Conservation (phyloP, 192 early-diverging fungal species). For the Podila horticola region DNA sequence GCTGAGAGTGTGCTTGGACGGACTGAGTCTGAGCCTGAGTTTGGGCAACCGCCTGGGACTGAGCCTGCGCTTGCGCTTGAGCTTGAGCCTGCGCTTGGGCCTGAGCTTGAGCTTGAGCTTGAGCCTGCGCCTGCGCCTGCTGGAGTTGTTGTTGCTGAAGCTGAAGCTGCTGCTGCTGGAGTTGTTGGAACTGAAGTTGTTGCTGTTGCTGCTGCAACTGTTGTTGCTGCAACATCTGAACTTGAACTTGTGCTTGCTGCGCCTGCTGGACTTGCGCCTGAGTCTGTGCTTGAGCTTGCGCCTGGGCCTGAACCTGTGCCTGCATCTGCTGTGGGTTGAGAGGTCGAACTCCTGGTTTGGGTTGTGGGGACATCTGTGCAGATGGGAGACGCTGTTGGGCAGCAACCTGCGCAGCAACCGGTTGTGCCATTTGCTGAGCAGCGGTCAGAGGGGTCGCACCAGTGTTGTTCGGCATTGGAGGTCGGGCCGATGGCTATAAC, state of each 20-base stretch:
- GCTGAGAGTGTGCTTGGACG: slow-evolving; percentile 6
- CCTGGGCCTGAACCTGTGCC: slow-evolving; percentile 27
- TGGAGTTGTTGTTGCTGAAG: slow-evolving; percentile 21
- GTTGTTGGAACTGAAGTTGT: slow-evolving; percentile 43
- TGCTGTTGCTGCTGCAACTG: slow-evolving; percentile 41
- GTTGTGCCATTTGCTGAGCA: slow-evolving; percentile 41
- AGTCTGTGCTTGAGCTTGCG: slow-evolving; percentile 23
- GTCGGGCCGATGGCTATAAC: slow-evolving; percentile 12
- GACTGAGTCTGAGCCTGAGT: slow-evolving; percentile 26
- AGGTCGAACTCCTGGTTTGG: slow-evolving; percentile 44
- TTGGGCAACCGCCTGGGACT: slow-evolving; percentile 19
- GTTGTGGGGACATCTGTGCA: slow-evolving; percentile 42
- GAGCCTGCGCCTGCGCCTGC: slow-evolving; percentile 17
- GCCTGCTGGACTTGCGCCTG: slow-evolving; percentile 22
- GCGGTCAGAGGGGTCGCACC: slow-evolving; percentile 14
- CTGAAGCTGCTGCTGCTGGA: slow-evolving; percentile 31
- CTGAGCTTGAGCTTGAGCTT: slow-evolving; percentile 16
- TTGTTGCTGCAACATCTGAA: slow-evolving; percentile 36
- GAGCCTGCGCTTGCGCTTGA: slow-evolving; percentile 34
- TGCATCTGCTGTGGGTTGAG: slow-evolving; percentile 41
- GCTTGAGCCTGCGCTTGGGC: slow-evolving; percentile 20
- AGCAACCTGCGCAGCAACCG: slow-evolving; percentile 24
- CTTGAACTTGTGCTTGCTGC: slow-evolving; percentile 26
- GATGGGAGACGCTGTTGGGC: slow-evolving; percentile 24
- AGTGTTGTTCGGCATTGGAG: slow-evolving; percentile 20